Base-by-base conservation (phyloP, 176 grass and related monocot species). In the Stipa capillata region DNA sequence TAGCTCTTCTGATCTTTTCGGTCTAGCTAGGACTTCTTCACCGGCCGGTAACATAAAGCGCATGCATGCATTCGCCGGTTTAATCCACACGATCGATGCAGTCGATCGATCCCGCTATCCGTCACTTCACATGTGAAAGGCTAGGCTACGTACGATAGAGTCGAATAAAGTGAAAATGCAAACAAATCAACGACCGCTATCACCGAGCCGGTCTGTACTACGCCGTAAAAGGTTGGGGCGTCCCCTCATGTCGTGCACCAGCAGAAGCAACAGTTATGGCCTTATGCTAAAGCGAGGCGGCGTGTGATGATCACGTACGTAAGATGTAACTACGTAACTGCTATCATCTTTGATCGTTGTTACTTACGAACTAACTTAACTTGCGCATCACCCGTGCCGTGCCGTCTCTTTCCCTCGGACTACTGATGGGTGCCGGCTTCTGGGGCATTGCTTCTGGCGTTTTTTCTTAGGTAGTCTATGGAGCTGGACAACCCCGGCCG, bases 191-290 rank as follows among this genome's bases (percentile, higher is more conserved):
- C 20, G 3, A 3, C n/a, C 7, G 63, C 37, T 61, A 40, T 43
- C 11, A 55, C 49, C 51, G 44, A 5, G 15, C 13, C 29, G 32
- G 43, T 18, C 65, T 6, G 42, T 72, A 39, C 42, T 42, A 39
- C 58, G 36, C 66, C n/a, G 71, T 78, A 57, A 73, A 87, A 75
- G 51, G 74, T 4, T 17, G 65, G 47, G 45, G 65, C 37, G 79
- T 63, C 39, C 74, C 58, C 74, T 72, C 71, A 25, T 9, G 48
- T 23, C 20, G 1, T 31, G 27, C 32, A 8, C 37, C 52, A 3
- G 42, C 18, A 1, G 4, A 58, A 76, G 51, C 52, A 73, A 23
- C 32, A 73, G 7, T 29, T 23, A n/a, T n/a, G n/a, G n/a, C n/a
- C n/a, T n/a, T n/a, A 47, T 20, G 20, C 54, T 43, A 42, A 76